Evolutionary conservation across 2,329 filamentous ascomycete genomes (phyloP), one percentile per base, ranked within the genome.

Genomic region (Claviceps sp.): DNA sequence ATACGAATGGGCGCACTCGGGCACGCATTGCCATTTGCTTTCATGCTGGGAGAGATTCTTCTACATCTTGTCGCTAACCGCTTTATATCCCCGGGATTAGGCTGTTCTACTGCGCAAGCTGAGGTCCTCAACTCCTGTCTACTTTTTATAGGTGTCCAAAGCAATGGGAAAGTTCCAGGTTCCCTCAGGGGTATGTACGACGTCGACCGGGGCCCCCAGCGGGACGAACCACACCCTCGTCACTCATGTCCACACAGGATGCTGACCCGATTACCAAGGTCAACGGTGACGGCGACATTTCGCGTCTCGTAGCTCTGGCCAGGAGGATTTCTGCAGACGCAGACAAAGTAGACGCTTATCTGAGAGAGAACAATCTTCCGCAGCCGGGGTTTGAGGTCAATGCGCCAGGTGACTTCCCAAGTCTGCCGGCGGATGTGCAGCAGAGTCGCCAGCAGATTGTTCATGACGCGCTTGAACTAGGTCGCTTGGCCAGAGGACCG

Each of bases 291-390:
- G 42, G 14, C 44, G 55, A 47, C 3, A 60, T 66, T 11, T 70
- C 71, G 2, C 66, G 63, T 23, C 68, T 78, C 63, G 56, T 71
- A 14, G 61, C 64, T 26, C 62, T 79, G n/a, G 74, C 75, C 2
- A 66, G 65, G 47, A 73, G 64, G 46, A 78, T 78, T 51, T 66
- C 66, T 38, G 55, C 58, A 43, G 74, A 78, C 55, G 73, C 76
- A 0, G 69, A 72, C 54, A 77, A 70, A 57, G 60, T 79, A 17
- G 72, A 78, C 52, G 60, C 60, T 2, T 76, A 75, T 57, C 58
- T 78, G 54, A 68, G 64, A 47, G 64, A 67, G 4, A 71, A 71
- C 48, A 65, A 65, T 6, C 59, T 72, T 2, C 64, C 65, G 0
- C 60, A 70, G 49, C 71, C 74, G 8, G 67, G 67, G 6, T 76